Evolutionary conservation across 805 yeast genomes (phyloP).

Genomic region (Saccharomyces jurei): DNA sequence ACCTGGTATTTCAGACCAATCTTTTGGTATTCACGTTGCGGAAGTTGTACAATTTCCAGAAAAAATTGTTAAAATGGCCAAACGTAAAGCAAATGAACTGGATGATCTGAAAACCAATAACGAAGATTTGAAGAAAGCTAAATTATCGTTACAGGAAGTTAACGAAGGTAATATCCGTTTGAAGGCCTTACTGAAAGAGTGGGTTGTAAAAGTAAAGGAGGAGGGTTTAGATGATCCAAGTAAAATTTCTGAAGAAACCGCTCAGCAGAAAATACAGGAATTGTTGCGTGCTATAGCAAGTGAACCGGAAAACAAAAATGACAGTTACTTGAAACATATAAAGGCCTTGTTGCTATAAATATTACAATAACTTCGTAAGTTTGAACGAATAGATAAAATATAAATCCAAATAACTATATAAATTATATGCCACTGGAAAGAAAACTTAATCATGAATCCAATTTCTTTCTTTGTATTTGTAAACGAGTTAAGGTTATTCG

Average conservation of each 20-base stretch:
- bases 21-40: slow-evolving; percentile 96
- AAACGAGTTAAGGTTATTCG: background rate
- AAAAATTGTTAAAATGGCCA: slow-evolving; percentile 90
- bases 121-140: slow-evolving; percentile 41
- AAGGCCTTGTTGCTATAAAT: slow-evolving; percentile 14
- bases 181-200: slow-evolving; percentile 41
- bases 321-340: slow-evolving; percentile 16
- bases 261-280: slow-evolving; percentile 20
- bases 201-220: slow-evolving; percentile 41
- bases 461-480: background rate
- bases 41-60: slow-evolving; percentile 89
- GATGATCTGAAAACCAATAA: slow-evolving; percentile 47
- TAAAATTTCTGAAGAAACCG: slow-evolving; percentile 31
- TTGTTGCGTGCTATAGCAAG: slow-evolving; percentile 14
- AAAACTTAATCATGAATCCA: background rate
- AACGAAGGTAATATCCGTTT: slow-evolving; percentile 41
- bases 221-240: slow-evolving; percentile 19
- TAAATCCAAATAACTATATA: background rate
- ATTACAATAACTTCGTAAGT: background rate
- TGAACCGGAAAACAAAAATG: slow-evolving; percentile 7
- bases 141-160: slow-evolving; percentile 43
- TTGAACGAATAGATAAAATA: background rate
- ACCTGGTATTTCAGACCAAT: slow-evolving; percentile 89
- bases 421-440: background rate
- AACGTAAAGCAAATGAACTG: slow-evolving; percentile 82